Percentiles rank a stretch among this genome's conserved stretches.
Evolutionary conservation across 2,329 filamentous ascomycete species (phyloP).

Genomic region (Alternaria incomplexa): DNA sequence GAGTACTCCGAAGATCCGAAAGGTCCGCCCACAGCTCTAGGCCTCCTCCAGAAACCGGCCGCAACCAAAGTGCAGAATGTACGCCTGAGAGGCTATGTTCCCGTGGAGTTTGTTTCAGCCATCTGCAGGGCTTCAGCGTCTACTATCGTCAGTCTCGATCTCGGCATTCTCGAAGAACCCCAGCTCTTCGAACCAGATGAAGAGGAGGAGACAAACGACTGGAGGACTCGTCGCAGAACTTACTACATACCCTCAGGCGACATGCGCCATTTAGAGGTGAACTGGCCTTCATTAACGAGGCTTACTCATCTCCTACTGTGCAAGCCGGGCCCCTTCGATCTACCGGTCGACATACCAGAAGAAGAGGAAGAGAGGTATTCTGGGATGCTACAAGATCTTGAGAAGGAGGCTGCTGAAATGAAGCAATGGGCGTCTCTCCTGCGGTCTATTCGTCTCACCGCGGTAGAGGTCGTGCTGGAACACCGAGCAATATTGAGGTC

Average conservation of each 20-base stretch:
- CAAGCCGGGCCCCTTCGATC: no score
- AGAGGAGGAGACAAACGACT: no score
- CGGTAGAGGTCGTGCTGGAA: background rate
- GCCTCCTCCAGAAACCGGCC: background rate
- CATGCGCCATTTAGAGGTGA: no score
- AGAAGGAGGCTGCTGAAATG: background rate
- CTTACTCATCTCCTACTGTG: no score
- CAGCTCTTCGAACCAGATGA: no score
- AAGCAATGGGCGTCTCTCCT: background rate
- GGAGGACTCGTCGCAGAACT: no score
- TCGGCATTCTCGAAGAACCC: background rate
- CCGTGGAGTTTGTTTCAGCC: background rate
- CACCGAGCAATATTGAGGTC: background rate
- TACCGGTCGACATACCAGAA: no score
- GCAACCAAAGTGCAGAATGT: background rate
- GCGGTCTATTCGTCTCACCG: background rate
- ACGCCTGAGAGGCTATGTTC: background rate
- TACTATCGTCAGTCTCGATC: slow-evolving; percentile 3
- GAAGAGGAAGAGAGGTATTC: no score
- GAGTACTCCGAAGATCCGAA: background rate
- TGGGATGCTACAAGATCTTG: no score
- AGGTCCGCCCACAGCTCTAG: background rate
- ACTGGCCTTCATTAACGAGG: no score
- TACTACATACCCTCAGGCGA: no score
- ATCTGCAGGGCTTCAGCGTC: background rate